A percentile compares a stretch with the other conserved stretches of the same genome.
Evolutionary conservation across 176 grass and related monocot species (phyloP).

Genomic region (Pontederia crassipes): DNA sequence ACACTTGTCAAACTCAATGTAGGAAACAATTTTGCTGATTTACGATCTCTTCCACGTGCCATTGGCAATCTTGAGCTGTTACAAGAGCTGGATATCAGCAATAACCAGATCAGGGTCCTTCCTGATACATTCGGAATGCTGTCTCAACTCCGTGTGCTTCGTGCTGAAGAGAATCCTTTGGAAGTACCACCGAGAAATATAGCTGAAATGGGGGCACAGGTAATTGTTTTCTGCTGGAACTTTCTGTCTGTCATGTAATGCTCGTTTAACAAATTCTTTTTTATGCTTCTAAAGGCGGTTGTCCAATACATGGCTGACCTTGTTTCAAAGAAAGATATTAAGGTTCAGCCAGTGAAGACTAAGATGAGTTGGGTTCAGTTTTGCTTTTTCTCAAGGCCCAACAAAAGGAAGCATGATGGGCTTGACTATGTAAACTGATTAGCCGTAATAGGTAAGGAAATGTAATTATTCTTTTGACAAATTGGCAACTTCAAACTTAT

Average conservation of each 20-base stretch:
- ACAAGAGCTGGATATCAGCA: constrained; percentile 92
- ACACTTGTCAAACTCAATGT: constrained; percentile 75
- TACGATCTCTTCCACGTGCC: constrained; percentile 61
- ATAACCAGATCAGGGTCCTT: constrained; percentile 81
- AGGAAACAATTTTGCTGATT: constrained; percentile 80
- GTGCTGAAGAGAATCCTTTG: constrained; percentile 89
- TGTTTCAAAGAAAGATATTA: constrained; percentile 46
- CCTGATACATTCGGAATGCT: constrained; percentile 70
- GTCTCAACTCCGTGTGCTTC: constrained; percentile 49
- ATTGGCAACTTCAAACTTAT: no score
- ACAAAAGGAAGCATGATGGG: constrained; percentile 88
- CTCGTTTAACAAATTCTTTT: neutral
- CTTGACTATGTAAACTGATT: constrained; percentile 40
- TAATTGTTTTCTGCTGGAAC: neutral
- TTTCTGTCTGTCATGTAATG: neutral
- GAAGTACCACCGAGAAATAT: constrained; percentile 82
- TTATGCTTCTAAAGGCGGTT: constrained; percentile 45
- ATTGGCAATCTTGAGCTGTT: constrained; percentile 95
- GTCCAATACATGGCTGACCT: constrained; percentile 79
- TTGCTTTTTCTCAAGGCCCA: constrained; percentile 71
- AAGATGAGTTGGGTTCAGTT: constrained; percentile 73
- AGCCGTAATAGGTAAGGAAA: neutral
- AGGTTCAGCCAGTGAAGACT: constrained; percentile 39
- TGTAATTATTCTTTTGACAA: no score
- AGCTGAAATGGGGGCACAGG: constrained; percentile 81